These are phyloP conservation scores for Zygotorulaspora sp. DNA, from an alignment of 805 yeast species.

Conservation along the genomic window DNA sequence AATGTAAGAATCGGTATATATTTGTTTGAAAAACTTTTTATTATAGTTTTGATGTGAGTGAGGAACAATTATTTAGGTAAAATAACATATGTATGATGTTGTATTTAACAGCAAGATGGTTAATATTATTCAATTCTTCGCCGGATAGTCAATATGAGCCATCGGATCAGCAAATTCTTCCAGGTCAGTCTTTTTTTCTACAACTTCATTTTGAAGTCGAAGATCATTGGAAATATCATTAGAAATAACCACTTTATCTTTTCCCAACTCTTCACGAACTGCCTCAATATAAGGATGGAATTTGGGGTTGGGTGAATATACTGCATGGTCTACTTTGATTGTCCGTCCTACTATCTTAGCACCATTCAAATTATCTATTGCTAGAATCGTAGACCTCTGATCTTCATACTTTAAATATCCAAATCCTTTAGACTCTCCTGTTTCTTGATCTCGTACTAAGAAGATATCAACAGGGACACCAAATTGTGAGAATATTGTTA, in stretches of 20 bases:
- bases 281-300: slow-evolving; percentile 46
- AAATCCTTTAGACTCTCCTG: slow-evolving; percentile 68
- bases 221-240: no score
- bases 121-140: no score
- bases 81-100: no score
- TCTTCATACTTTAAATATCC: slow-evolving; percentile 81
- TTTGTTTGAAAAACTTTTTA: no score
- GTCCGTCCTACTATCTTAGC: slow-evolving; percentile 45
- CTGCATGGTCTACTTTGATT: slow-evolving; percentile 67
- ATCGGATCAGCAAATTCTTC: slow-evolving; percentile 40
- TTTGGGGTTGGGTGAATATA: slow-evolving; percentile 51
- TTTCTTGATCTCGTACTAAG: slow-evolving; percentile 58
- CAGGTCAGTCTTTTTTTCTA: slow-evolving; percentile 14
- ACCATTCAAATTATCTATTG: slow-evolving; percentile 87
- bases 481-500: slow-evolving; percentile 79
- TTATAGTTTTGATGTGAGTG: no score
- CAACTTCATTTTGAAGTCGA: slow-evolving; percentile 2
- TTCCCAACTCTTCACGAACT: slow-evolving; percentile 32
- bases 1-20: not conserved
- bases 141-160: no score
- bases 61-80: no score
- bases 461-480: slow-evolving; percentile 80
- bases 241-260: slow-evolving; percentile 20
- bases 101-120: no score
- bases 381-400: slow-evolving; percentile 72